Evolutionary conservation across 352 stramenopile species (phyloP), one percentile per base, ranked within the genome.

Genomic region (Phytophthora pini): DNA sequence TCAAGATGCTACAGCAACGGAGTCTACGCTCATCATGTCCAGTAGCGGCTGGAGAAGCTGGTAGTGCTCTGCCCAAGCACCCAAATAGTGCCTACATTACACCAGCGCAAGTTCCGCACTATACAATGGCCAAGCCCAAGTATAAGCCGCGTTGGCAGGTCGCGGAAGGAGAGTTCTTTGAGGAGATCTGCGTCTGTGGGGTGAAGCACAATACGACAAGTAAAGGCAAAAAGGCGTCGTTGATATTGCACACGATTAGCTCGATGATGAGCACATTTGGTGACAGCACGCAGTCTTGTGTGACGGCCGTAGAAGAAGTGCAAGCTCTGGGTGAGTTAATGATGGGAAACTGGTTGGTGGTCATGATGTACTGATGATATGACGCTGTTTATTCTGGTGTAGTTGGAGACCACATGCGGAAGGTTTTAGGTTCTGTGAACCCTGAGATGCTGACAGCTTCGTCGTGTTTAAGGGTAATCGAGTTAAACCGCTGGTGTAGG

Each of bases 191-290:
- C 56, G 74, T 63, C 1, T 95, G 87, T 51, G 82, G 84, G 1
- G 55, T 70, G 24, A 83, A 74, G 26, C 87, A 94, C 64, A 65
- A 80, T 11, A 56, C 57, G 5, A 54, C 26, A 24, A 73, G 77
- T 24, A 81, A 77, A 3, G 45, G 43, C 31, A 85, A 74, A 40
- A 74, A 76, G 43, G 73, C 69, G 47, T 72, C 77, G 15, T 50
- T 82, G 49, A 63, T 93, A 15, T 43, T 89, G 49, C 70, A 76
- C 38, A 91, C 84, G 5, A 87, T 95, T 50, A 82, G 79, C 24
- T 73, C 82, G 8, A 95, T 95, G 84, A 92, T 95, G 80, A 90
- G 77, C 56, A 94, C 85, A 12, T 95, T 94, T 64, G 87, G 87
- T 4, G 87, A 95, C 51, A 69, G 53, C 15, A 76, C 74, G 9